Evolutionary conservation across 2,329 filamentous ascomycete species (phyloP), one percentile per base, ranked within the genome.

Genomic region (Metarhizium guizhouense): DNA sequence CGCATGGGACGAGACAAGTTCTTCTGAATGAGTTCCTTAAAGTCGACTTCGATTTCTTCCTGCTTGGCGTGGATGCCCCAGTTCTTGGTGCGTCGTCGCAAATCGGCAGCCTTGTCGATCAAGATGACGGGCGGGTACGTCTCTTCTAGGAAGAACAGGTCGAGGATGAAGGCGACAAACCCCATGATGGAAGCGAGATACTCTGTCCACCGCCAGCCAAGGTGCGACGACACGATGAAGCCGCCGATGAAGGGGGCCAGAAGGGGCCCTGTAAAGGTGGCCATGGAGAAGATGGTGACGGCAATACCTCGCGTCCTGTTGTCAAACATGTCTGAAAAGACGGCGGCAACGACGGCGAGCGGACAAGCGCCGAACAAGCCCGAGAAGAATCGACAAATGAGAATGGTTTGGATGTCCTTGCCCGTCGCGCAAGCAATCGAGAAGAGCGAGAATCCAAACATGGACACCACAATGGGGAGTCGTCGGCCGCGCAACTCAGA

Each of bases 141-240:
- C 72, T 90, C 86, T 64, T 81, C 72, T 56, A 88, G 74, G 71
- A 85, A 82, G 62, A 87, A 59, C 6, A 86, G 56, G 64, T 86
- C 81, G 51, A 86, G 71, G 32, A 71, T 61, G 60, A 86, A 82
- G 55, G 83, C 80, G 29, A 76, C 57, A 57, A 81, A 83, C 36
- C 86, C 83, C 76, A 88, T 83, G 60, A 87, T 80, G 56, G 79
- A 72, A 29, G 74, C 69, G 32, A 86, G 70, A 66, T 86, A 89
- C 71, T 85, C 79, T 4, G 85, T 88, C 86, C 86, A 90, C 59
- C 86, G 81, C 86, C 86, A 90, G 58, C 84, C 84, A 34, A 87
- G 76, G 63, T 82, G 70, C 6, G 80, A 82, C 25, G 82, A 71
- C 32, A 76, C 76, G 51, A 86, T 86, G 72, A 84, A 89, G 18